phyloP scores from a whole-genome alignment of 805 yeast genomes.

The Pichia membranifaciens region DNA sequence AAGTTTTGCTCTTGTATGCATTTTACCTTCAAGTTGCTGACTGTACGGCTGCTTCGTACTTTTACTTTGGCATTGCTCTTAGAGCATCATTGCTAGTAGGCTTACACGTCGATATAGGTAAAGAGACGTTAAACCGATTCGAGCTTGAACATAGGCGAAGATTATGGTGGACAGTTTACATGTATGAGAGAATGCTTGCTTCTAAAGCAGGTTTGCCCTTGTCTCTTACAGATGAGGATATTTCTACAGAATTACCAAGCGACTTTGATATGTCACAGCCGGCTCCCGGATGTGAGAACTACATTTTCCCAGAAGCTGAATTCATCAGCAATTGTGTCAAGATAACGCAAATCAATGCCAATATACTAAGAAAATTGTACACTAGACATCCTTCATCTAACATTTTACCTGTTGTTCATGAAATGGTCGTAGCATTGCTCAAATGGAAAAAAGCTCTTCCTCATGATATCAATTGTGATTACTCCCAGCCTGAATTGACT shows the following conservation, averaged over 20 bases:
- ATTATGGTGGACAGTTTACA: conserved; percentile 37
- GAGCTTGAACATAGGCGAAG: conserved; percentile 46
- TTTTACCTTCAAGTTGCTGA: conserved; percentile 80
- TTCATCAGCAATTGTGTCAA: conserved; percentile 70
- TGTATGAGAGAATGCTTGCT: conserved; percentile 62
- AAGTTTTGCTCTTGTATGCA: conserved; percentile 67
- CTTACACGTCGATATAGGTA: conserved; percentile 77
- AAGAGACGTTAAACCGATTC: conserved; percentile 46
- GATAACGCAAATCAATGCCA: conserved; percentile 73
- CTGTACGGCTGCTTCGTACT: conserved; percentile 74
- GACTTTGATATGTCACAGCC: conserved; percentile 64
- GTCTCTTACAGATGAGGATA: conserved; percentile 74
- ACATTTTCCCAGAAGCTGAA: conserved; percentile 74
- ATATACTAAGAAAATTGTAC: conserved; percentile 60
- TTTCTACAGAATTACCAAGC: conserved; percentile 69
- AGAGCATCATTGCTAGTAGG: conserved; percentile 69
- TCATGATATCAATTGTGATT: conserved; percentile 58
- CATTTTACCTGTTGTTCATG: conserved; percentile 67
- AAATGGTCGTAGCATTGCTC: conserved; percentile 57
- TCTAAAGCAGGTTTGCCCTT: conserved; percentile 79
- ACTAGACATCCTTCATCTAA: conserved; percentile 74
- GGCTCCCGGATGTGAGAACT: conserved; percentile 53
- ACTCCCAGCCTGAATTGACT: conserved; percentile 43
- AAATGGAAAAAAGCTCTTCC: conserved; percentile 67
- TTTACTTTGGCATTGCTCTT: conserved; percentile 71